Evolutionary conservation across 192 early-diverging fungal genomes (phyloP).

Genomic region (Linnemannia exigua): DNA sequence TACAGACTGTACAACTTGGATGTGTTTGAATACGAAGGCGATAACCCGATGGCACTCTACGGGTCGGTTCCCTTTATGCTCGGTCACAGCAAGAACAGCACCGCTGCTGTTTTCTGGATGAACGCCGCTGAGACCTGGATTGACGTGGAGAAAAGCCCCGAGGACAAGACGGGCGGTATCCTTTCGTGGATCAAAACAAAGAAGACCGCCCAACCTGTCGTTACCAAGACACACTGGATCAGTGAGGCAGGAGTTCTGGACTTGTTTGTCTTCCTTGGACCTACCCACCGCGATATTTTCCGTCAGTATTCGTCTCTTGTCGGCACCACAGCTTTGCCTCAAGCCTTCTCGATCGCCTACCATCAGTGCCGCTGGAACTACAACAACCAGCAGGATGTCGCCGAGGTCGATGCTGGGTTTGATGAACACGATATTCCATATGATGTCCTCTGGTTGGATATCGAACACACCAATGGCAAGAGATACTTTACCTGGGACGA

Average conservation of each 20-base stretch:
- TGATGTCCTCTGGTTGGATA: constrained; percentile 99
- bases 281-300: constrained; percentile 75
- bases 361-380: constrained; percentile 99
- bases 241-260: constrained; percentile 94
- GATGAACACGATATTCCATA: constrained; percentile 94
- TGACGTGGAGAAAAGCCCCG: constrained; percentile 84
- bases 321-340: constrained; percentile 88
- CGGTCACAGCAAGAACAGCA: constrained; percentile 82
- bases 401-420: constrained; percentile 87
- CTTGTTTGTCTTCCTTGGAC: constrained; percentile 87
- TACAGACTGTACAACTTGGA: constrained; percentile 98
- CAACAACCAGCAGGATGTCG: constrained; percentile 90
- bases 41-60: constrained; percentile 98
- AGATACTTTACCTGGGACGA: constrained; percentile 98
- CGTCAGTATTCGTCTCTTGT: constrained; percentile 82
- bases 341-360: constrained; percentile 91
- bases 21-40: constrained; percentile 96
- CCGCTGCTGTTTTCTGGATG: constrained; percentile 90
- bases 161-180: constrained; percentile 48
- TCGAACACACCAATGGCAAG: constrained; percentile 99
- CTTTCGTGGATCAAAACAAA: constrained; percentile 51
- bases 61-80: constrained; percentile 96
- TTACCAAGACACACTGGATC: constrained; percentile 91
- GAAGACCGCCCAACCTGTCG: constrained; percentile 26
- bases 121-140: constrained; percentile 99